Evolutionary conservation across 257 asterid species (phyloP).

Genomic region (Solanum pennellii): DNA sequence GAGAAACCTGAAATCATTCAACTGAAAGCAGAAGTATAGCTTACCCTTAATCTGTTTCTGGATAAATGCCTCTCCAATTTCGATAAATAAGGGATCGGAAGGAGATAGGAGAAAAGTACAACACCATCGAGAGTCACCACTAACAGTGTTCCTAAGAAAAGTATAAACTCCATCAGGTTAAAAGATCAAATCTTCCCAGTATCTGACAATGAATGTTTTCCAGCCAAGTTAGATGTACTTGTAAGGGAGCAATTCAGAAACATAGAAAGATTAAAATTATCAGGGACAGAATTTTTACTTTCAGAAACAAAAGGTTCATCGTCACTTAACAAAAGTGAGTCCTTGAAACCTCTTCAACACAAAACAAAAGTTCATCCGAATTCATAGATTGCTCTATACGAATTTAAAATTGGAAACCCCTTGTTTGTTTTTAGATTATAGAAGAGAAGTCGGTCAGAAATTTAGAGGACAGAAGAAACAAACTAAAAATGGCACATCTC

Average conservation of each 20-base stretch:
- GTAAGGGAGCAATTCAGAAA: background rate
- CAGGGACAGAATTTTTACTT: background rate
- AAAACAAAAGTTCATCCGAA: background rate
- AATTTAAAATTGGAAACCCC: background rate
- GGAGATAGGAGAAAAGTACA: constrained; percentile 95
- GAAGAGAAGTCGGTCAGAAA: background rate
- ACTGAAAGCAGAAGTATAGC: background rate
- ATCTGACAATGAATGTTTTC: background rate
- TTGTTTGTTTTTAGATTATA: background rate
- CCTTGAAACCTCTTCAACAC: background rate
- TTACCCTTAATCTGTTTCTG: constrained; percentile 60
- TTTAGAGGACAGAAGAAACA: background rate
- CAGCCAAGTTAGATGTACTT: background rate
- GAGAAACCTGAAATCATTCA: background rate
- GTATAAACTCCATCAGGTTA: background rate
- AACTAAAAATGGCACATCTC: background rate
- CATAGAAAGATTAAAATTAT: background rate
- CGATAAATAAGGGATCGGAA: constrained; percentile 75
- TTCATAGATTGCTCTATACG: background rate
- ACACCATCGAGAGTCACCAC: constrained; percentile 77
- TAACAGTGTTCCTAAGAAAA: constrained; percentile 72
- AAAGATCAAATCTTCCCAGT: background rate
- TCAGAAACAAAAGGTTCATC: background rate
- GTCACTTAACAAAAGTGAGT: background rate
- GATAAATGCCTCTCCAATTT: constrained; percentile 88